Evolutionary conservation across 2,329 filamentous ascomycete species (phyloP), one percentile per base, ranked within the genome.

Genomic region (Myriosclerotinia curreyana): DNA sequence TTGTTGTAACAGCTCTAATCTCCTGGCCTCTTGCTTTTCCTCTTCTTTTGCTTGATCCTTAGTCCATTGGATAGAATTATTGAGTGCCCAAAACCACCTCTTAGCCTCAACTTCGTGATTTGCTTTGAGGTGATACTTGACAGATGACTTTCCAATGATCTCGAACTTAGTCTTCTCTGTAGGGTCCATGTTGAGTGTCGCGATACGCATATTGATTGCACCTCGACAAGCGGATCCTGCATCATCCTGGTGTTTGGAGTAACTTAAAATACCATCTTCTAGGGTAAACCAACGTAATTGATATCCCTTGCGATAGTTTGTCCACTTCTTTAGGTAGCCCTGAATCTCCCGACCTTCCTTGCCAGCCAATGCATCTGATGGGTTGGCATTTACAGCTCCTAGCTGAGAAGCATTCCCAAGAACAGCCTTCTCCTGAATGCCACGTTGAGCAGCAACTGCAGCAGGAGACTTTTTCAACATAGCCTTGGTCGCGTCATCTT

Each of bases 201-300:
- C 95, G 70, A 99, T 99, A 66, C 89, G 90, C 93, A 99, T 99
- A 76, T 98, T 98, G 78, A 99, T 99, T 60, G 95, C 95, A 65
- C 95, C 95, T 67, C 95, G 92, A 75, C 95, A 99, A 64, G 95
- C 95, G 60, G 92, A 96, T 31, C 93, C 95, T 40, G 92, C 91
- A 75, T 99, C 95, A 74, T 99, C 95, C 78, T 99, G 95, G 76
- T 98, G 92, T 78, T 99, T 99, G 80, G 98, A 99, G 79, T 99
- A 99, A 77, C 95, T 98, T 69, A 99, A 78, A 15, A 99, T 94
- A 15, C 95, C 95, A 74, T 99, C 95, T 75, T 99, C 95, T 11
- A 99, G 84, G 17, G 98, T 95, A 74, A 99, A 99, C 93, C 94
- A 99, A 66, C 95, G 84, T 68, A 99, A 77, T 78, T 99, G 96